phyloP scores from a whole-genome alignment of 345 rosid species.

The Microthlaspi erraticum region DNA sequence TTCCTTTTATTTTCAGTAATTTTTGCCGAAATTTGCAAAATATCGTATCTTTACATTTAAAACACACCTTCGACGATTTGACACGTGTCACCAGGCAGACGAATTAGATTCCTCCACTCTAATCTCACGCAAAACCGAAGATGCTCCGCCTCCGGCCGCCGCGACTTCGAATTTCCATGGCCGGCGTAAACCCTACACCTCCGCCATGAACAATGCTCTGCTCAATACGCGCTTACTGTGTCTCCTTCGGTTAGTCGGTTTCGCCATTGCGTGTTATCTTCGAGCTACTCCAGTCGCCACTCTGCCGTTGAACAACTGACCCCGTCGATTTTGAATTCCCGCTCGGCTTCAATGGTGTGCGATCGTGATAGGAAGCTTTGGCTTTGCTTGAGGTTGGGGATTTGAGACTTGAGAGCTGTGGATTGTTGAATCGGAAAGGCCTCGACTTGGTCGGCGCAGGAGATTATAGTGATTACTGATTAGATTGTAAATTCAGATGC shows the following conservation, averaged over 20 bases:
- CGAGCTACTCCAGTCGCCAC: background rate
- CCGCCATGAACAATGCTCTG: background rate
- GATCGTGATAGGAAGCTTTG: slow-evolving; percentile 37
- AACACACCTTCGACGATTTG: background rate
- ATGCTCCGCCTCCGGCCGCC: slow-evolving; percentile 15
- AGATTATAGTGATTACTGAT: background rate
- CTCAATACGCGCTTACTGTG: background rate
- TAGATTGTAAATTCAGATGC: background rate
- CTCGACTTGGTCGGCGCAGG: slow-evolving; percentile 41
- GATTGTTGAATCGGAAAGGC: slow-evolving; percentile 37
- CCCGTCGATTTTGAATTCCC: too few species aligned
- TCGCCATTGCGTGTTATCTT: background rate
- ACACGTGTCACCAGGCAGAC: slow-evolving; percentile 21
- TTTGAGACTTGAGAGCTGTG: slow-evolving; percentile 67
- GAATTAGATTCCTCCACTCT: slow-evolving; percentile 17
- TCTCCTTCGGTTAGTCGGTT: background rate
- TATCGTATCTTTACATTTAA: background rate
- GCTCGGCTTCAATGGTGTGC: too few species aligned
- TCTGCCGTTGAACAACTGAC: too few species aligned
- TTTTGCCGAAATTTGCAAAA: background rate
- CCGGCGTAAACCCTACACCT: background rate
- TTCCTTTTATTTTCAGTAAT: slow-evolving; percentile 2
- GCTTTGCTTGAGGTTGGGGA: slow-evolving; percentile 66
- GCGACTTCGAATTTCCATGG: background rate
- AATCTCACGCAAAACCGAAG: background rate